A percentile compares a stretch with the other conserved stretches of the same genome.
phyloP scores from a whole-genome alignment of 1,284 basidiomycete species.

The Exobasidium cylindrosporum region DNA sequence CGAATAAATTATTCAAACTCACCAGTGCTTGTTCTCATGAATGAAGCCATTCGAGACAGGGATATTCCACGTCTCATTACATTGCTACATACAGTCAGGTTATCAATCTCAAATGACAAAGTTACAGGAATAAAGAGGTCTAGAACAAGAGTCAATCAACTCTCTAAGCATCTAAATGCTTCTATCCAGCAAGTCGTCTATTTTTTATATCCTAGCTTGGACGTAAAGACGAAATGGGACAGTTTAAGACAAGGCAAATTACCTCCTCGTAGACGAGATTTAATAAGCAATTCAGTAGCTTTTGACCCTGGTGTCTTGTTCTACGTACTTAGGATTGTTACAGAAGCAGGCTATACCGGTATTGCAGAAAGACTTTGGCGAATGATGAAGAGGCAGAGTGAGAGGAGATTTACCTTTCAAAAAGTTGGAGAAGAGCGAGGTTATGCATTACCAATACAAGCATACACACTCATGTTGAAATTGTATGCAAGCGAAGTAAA shows the following conservation, averaged over 20 bases:
- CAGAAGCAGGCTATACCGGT: neutral
- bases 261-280: neutral
- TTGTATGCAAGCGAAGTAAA: conserved; percentile 5
- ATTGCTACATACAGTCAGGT: neutral
- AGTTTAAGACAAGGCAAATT: neutral
- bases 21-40: neutral
- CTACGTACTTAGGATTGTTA: neutral
- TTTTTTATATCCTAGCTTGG: neutral
- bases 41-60: neutral
- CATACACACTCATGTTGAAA: neutral
- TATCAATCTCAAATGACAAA: neutral
- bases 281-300: neutral
- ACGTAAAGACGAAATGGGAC: neutral
- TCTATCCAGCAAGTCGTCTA: neutral
- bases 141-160: neutral
- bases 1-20: neutral
- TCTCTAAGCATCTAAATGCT: neutral
- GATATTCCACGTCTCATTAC: neutral
- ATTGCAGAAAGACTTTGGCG: conserved; percentile 10
- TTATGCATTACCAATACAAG: neutral
- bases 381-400: neutral
- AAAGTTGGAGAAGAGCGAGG: neutral
- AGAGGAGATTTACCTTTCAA: neutral
- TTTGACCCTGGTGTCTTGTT: neutral
- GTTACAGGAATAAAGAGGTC: neutral